Evolutionary conservation across 2,329 filamentous ascomycete genomes (phyloP).

Genomic region (Colletotrichum somersetense): DNA sequence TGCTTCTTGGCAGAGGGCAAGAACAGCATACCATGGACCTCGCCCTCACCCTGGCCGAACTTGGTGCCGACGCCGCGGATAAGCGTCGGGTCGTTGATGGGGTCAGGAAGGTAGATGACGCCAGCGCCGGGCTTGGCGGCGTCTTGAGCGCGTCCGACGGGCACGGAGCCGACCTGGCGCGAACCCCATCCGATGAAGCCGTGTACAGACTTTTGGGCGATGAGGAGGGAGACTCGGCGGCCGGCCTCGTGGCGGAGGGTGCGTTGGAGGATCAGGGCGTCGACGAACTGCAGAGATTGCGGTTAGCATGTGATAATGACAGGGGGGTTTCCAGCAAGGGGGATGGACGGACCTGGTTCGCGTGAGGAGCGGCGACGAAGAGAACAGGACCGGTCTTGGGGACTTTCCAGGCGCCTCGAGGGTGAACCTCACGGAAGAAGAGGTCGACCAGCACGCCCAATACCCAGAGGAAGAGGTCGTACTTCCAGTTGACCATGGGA

Average conservation of each 20-base stretch:
- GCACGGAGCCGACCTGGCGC: slow-evolving; percentile 86
- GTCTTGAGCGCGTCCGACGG: slow-evolving; percentile 94
- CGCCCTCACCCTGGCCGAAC: slow-evolving; percentile 79
- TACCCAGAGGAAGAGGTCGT: slow-evolving; percentile 82
- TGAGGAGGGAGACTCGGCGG: slow-evolving; percentile 90
- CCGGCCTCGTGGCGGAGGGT: slow-evolving; percentile 88
- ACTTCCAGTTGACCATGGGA: slow-evolving; percentile 79
- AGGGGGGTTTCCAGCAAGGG: slow-evolving; percentile 22
- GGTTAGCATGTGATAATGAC: slow-evolving; percentile 41
- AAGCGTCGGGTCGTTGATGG: slow-evolving; percentile 84
- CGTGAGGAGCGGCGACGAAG: slow-evolving; percentile 96
- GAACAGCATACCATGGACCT: slow-evolving; percentile 86
- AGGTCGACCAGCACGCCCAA: slow-evolving; percentile 90
- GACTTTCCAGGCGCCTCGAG: slow-evolving; percentile 94
- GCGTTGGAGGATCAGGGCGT: slow-evolving; percentile 92
- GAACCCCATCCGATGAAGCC: slow-evolving; percentile 93
- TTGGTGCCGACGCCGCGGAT: slow-evolving; percentile 84
- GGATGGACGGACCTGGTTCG: slow-evolving; percentile 80
- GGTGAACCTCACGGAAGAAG: slow-evolving; percentile 98
- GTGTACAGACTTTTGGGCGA: slow-evolving; percentile 95
- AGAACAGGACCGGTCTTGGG: slow-evolving; percentile 90
- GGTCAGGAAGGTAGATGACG: slow-evolving; percentile 89
- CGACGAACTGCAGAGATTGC: slow-evolving; percentile 78
- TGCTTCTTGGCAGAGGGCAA: slow-evolving; percentile 85
- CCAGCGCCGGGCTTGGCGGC: slow-evolving; percentile 83